Evolutionary conservation across 129 eudicot genomes (phyloP).

Genomic region (Flaveria robusta): DNA sequence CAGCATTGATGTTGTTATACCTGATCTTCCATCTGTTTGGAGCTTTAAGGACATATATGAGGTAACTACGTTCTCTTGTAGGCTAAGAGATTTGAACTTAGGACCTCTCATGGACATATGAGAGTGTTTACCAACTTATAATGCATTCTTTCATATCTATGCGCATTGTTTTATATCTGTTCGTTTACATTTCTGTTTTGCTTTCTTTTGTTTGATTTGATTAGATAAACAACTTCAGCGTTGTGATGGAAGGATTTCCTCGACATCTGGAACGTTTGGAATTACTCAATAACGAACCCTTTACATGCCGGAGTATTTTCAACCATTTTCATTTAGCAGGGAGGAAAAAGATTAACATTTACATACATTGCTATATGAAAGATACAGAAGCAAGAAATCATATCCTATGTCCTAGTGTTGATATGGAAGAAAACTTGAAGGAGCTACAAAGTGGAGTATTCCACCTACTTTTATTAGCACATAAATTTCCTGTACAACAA

Average conservation of each 20-base stretch:
- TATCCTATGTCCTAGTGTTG: constrained; percentile 27
- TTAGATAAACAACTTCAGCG: constrained; percentile 63
- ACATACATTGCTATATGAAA: constrained; percentile 41
- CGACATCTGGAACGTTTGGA: constrained; percentile 33
- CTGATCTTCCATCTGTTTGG: constrained; percentile 74
- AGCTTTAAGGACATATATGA: constrained; percentile 52
- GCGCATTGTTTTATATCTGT: constrained; percentile 6
- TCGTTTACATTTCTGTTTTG: constrained; percentile 9
- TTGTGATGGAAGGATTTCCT: constrained; percentile 63
- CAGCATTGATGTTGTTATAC: constrained; percentile 59
- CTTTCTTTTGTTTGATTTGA: constrained; percentile 16
- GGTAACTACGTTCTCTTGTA: constrained; percentile 36
- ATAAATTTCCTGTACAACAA: constrained; percentile 66
- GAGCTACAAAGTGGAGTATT: constrained; percentile 61
- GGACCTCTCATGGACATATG: no score
- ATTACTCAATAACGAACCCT: constrained; percentile 39
- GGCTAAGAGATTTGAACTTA: no score
- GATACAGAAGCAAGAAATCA: constrained; percentile 40
- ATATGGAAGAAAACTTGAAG: constrained; percentile 32
- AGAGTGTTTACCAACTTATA: not conserved
- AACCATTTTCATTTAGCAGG: constrained; percentile 24
- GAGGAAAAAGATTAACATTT: constrained; percentile 41
- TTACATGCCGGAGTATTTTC: constrained; percentile 68
- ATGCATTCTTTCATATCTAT: constrained; percentile 8
- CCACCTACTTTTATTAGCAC: constrained; percentile 64